Conservation (phyloP, 805 yeast species). For the Lachancea lanzarotensis region DNA sequence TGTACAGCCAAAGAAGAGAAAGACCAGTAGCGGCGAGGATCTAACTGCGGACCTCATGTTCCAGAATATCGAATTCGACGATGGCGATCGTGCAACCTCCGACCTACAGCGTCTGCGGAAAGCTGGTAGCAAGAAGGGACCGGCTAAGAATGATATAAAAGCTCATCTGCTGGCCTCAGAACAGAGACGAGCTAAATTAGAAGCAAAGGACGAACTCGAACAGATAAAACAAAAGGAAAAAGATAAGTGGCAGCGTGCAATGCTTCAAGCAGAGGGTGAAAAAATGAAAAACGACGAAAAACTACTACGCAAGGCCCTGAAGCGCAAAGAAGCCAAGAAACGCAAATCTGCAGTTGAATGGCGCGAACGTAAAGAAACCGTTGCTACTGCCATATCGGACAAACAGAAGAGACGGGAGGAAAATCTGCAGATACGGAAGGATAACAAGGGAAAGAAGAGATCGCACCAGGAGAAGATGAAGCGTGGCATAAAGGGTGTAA, state of each 20-base stretch:
- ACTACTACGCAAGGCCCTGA: conserved; percentile 76
- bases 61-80: conserved; percentile 75
- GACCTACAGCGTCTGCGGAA: conserved; percentile 59
- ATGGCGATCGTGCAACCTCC: conserved; percentile 73
- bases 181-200: conserved; percentile 59
- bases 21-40: conserved; percentile 30
- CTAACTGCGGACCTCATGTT: conserved; percentile 51
- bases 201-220: conserved; percentile 56
- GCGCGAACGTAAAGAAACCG: conserved; percentile 81
- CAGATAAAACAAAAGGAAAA: conserved; percentile 55
- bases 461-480: conserved; percentile 65
- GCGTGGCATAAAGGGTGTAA: conserved; percentile 54
- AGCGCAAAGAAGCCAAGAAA: conserved; percentile 75
- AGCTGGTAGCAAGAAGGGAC: conserved; percentile 53
- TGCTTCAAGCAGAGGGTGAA: conserved; percentile 81
- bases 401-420: conserved; percentile 87
- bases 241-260: conserved; percentile 76
- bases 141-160: conserved; percentile 74
- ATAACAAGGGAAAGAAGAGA: conserved; percentile 73
- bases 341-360: conserved; percentile 85
- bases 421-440: conserved; percentile 77
- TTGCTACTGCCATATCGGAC: conserved; percentile 64
- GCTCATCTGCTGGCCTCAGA: conserved; percentile 77
- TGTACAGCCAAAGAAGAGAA: conserved; percentile 23
- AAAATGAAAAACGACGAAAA: conserved; percentile 88